Percentiles rank a stretch among this genome's conserved stretches.
Evolutionary conservation across 306 rosid genomes (phyloP).

Genomic region (Casuarina cunninghamiana): DNA sequence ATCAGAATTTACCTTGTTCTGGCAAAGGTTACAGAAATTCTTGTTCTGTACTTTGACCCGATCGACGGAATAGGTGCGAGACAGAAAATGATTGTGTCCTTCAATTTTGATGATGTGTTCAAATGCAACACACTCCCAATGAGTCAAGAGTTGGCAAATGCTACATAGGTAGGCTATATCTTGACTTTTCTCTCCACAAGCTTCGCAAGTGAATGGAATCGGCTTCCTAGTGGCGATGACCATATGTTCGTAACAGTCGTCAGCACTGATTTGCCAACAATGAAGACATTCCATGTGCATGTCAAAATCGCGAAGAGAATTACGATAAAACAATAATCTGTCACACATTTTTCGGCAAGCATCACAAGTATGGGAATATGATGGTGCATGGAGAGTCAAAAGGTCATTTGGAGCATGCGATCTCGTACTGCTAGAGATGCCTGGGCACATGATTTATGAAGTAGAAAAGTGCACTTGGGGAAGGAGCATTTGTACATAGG

Average conservation of each 20-base stretch:
- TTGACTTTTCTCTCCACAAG: background rate
- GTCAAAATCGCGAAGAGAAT: too few relatives aligned
- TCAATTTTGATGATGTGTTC: background rate
- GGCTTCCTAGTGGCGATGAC: background rate
- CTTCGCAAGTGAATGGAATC: background rate
- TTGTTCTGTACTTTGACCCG: background rate
- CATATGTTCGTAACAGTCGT: background rate
- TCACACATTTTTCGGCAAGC: too few relatives aligned
- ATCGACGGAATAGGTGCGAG: background rate
- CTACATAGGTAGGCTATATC: background rate
- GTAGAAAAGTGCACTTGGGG: too few relatives aligned
- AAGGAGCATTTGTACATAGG: too few relatives aligned
- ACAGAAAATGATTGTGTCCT: background rate
- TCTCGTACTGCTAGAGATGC: too few relatives aligned
- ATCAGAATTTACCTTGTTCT: background rate
- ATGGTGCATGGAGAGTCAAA: too few relatives aligned
- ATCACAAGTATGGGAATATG: too few relatives aligned
- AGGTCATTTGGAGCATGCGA: too few relatives aligned
- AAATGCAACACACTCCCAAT: background rate
- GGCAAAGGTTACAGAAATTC: background rate
- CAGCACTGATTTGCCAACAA: background rate
- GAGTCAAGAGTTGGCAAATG: background rate
- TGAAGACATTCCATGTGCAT: too few relatives aligned
- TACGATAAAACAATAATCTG: too few relatives aligned
- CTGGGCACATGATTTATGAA: too few relatives aligned